Conservation (phyloP, 768 basidiomycete genomes). For the Leucogyrophana mollusca region DNA sequence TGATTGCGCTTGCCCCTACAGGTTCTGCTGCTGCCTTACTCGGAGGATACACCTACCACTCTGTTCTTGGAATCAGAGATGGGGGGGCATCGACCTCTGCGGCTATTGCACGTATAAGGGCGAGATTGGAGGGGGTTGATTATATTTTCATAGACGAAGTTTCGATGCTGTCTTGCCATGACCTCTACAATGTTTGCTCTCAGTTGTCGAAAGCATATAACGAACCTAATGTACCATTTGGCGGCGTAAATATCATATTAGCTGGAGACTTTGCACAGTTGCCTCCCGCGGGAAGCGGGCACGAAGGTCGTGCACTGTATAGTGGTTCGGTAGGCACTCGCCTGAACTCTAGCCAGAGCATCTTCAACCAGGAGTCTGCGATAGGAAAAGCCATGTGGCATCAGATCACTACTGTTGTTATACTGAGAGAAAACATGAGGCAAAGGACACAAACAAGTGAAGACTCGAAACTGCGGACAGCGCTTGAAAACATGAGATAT, state of each 20-base stretch:
- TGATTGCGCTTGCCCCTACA: constrained; percentile 31
- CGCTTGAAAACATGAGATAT: constrained; percentile 37
- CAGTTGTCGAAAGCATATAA: constrained; percentile 19
- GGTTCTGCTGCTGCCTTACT: constrained; percentile 30
- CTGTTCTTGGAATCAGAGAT: constrained; percentile 24
- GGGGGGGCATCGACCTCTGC: not conserved
- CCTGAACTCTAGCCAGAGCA: not conserved
- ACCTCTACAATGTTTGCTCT: constrained; percentile 28
- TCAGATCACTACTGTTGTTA: constrained; percentile 34
- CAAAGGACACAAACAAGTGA: constrained; percentile 20
- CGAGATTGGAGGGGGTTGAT: constrained; percentile 23
- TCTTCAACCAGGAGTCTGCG: constrained; percentile 15
- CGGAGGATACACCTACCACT: constrained; percentile 37
- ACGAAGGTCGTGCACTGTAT: constrained; percentile 17
- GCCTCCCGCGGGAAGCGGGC: constrained; percentile 22
- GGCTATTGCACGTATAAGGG: not conserved
- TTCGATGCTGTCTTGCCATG: constrained; percentile 38
- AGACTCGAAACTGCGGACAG: constrained; percentile 27
- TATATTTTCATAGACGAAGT: constrained; percentile 45
- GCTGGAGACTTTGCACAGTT: constrained; percentile 49
- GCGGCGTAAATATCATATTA: constrained; percentile 42
- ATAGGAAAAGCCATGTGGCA: constrained; percentile 34
- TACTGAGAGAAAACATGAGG: constrained; percentile 35
- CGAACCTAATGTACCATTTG: constrained; percentile 18
- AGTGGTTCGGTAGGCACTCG: constrained; percentile 4